Conservation (phyloP, 2,329 filamentous ascomycete species). For the Aspergillus latus region DNA sequence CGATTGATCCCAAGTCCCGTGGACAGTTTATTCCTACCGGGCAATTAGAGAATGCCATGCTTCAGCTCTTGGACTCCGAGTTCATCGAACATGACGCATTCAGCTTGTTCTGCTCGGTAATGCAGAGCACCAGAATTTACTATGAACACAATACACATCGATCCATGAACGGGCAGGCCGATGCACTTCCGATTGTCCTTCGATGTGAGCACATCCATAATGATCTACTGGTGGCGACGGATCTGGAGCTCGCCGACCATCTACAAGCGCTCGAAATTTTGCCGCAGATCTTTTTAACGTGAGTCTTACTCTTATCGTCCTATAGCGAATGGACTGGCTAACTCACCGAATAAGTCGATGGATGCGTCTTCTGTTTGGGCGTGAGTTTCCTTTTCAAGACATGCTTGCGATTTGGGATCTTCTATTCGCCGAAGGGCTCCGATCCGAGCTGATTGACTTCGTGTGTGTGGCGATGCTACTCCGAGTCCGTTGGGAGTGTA, state of each 20-base stretch:
- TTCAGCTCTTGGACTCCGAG: constrained; percentile 66
- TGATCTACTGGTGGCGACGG: constrained; percentile 71
- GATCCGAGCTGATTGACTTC: constrained; percentile 76
- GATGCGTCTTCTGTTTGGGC: constrained; percentile 88
- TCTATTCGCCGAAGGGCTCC: constrained; percentile 81
- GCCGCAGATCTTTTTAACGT: constrained; percentile 97
- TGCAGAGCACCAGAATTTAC: constrained; percentile 82
- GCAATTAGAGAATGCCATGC: constrained; percentile 55
- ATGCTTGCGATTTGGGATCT: constrained; percentile 85
- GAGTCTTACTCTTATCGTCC: constrained; percentile 31
- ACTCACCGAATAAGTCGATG: constrained; percentile 57
- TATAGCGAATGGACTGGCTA: background rate
- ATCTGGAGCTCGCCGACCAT: constrained; percentile 80
- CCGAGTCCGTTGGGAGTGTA: constrained; percentile 84
- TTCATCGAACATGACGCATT: constrained; percentile 92
- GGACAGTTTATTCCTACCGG: constrained; percentile 33
- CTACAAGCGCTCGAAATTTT: constrained; percentile 80
- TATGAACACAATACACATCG: constrained; percentile 68
- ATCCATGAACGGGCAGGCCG: constrained; percentile 45
- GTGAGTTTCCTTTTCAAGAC: constrained; percentile 88
- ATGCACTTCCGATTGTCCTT: constrained; percentile 72
- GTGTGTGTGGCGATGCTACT: constrained; percentile 95
- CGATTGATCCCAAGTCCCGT: constrained; percentile 56
- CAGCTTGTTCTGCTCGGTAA: constrained; percentile 77
- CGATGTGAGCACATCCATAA: constrained; percentile 87